Base-by-base conservation (phyloP, 2,329 filamentous ascomycete species). In the Helminthosporium solani region DNA sequence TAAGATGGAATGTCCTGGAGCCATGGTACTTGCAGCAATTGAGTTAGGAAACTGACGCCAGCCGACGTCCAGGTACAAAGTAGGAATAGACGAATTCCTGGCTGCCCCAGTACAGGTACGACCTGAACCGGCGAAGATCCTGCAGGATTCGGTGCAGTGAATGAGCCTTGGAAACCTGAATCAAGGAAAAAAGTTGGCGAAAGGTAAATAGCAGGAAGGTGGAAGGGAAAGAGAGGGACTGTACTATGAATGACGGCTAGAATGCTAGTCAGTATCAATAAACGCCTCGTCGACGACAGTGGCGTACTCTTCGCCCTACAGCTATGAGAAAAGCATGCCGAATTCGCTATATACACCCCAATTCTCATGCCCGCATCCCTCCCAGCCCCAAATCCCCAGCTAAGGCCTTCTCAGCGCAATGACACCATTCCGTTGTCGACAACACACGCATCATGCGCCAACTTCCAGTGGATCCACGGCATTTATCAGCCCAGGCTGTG, bases 271-370 rank as follows among this genome's bases (percentile, higher is more conserved):
- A 28, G 2, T 34, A n/a, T 21, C 20, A 30, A 27, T 37, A 35
- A 25, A 25, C 7, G 8, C 38, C 41, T 33, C 46, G 42, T 33
- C 46, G 46, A 49, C 46, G 46, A 49, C 37, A 45, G 46, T 49
- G 46, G 46, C 46, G 46, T 44, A 33, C 23, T 8, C 30, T 25
- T 12, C 39, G 3, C 16, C 25, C n/a, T 11, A 25, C 25, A 20
- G 15, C 30, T 31, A 30, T 21, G 28, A 14, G 16, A 38, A 45
- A 20, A 25, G 27, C 14, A 7, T 34, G 31, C 31, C 19, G 18
- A 27, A 31, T 16, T 23, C 28, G 27, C 25, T 11, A 20, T 5
- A 21, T 30, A 9, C 15, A 4, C 3, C 37, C 25, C n/a, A 15
- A 28, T 25, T 28, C 11, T 20, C 25, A 16, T 16, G 21, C 6